These are phyloP conservation scores for Erysimum cheiranthoides DNA, from an alignment of 345 rosid species.

Conservation along the genomic window DNA sequence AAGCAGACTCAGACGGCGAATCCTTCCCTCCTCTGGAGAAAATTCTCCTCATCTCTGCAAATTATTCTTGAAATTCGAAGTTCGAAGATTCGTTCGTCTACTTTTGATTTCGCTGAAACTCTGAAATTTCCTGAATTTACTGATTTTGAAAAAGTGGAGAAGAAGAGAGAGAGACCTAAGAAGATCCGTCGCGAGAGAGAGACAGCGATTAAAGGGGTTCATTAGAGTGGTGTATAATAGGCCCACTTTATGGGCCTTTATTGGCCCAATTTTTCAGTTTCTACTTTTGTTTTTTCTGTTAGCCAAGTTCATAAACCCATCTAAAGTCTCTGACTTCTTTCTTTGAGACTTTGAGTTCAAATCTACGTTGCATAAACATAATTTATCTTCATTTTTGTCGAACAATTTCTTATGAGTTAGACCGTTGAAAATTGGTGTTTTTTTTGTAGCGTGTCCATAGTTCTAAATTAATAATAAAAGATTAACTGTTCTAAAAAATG, in stretches of 20 bases:
- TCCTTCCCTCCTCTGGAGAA: conserved; percentile 55
- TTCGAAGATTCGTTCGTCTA: conserved; percentile 12
- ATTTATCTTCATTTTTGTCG: too few relatives aligned
- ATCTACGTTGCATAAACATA: too few relatives aligned
- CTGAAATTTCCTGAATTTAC: neutral
- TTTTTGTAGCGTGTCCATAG: too few relatives aligned
- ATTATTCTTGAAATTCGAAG: neutral
- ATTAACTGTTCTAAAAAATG: too few relatives aligned
- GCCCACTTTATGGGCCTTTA: conserved; percentile 28
- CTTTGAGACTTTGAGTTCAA: too few relatives aligned
- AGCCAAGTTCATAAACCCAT: neutral
- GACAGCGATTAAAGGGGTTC: conserved; percentile 21
- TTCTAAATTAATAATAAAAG: too few relatives aligned
- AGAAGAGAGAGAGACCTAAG: conserved; percentile 24
- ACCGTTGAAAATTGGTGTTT: too few relatives aligned
- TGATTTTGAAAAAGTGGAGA: conserved; percentile 24
- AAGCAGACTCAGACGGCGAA: conserved; percentile 44
- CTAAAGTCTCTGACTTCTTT: too few relatives aligned
- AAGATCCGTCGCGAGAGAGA: conserved; percentile 33
- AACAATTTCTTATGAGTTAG: too few relatives aligned
- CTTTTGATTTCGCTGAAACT: conserved; percentile 3
- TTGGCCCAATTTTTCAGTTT: neutral
- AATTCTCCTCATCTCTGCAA: conserved; percentile 49
- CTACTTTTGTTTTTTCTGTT: neutral
- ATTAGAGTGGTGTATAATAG: neutral